Base-by-base conservation (phyloP, 805 yeast genomes). In the Wickerhamiella galacta region DNA sequence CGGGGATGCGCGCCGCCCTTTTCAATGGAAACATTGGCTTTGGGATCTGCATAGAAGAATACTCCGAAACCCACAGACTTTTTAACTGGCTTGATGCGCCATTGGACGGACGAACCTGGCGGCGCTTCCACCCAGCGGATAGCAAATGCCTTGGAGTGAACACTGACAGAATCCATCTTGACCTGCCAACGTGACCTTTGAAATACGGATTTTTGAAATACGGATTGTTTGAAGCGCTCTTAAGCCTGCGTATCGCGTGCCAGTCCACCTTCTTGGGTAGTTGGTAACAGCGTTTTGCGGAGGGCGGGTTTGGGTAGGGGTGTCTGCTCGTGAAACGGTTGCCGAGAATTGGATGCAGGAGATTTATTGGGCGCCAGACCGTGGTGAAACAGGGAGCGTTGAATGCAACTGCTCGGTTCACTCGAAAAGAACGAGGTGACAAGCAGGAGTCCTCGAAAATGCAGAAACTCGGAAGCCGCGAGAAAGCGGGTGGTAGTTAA, bases 91-190 rank as follows among this genome's bases (percentile, higher is more conserved):
- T 74, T 75, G 33, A 83, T 64, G 48, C 77, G 85, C 78, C 90
- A 87, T 39, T 68, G 68, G 28, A 87, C 67, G 14, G 63, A 52
- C 20, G 75, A 66, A 37, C 72, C 67, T 25, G 70, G 76, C 0
- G 79, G 76, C 5, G 79, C 78, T 40, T 72, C 68, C 34, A 85
- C 72, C 96, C 96, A 90, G 45, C 87, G 81, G 47, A 85, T 79
- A 40, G 83, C 70, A 48, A 80, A 87, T 36, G 90, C 77, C 53
- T 81, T 78, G 31, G 92, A 74, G 46, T 85, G 93, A 16, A 90
- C 72, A 54, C 87, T 95, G 31, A 90, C 67, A 2, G 83, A 74
- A 55, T 87, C 96, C 95, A 83, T 80, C n/a, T 1, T 11, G n/a
- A n/a, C n/a, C n/a, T n/a, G n/a, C n/a, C n/a, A n/a, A n/a, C n/a